Evolutionary conservation across 2,329 filamentous ascomycete genomes (phyloP).

Genomic region (Fusarium sp.): DNA sequence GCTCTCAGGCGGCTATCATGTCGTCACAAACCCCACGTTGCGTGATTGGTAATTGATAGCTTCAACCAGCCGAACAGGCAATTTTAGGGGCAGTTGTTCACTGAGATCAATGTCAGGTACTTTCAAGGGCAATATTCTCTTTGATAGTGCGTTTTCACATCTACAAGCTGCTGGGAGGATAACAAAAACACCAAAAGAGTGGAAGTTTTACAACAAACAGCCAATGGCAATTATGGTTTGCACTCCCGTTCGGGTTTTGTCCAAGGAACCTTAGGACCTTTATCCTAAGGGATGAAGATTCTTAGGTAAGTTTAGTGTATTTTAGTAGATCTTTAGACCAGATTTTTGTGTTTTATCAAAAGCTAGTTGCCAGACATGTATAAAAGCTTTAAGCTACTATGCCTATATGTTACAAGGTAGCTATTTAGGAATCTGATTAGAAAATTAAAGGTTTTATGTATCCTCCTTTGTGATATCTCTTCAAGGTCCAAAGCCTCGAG

Average conservation of each 20-base stretch:
- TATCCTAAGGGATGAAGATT: background rate
- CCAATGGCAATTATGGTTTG: background rate
- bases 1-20: constrained; percentile 7
- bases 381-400: background rate
- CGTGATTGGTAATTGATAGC: constrained; percentile 28
- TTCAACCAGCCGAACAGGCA: constrained; percentile 8
- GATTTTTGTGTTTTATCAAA: background rate
- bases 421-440: background rate
- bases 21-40: constrained; percentile 35
- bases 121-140: background rate
- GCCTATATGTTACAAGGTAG: background rate
- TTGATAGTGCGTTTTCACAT: background rate
- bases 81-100: background rate
- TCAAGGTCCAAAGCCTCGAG: background rate
- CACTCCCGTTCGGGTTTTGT: background rate
- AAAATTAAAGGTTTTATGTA: background rate
- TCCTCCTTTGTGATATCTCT: background rate
- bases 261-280: background rate
- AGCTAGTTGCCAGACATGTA: background rate
- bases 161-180: background rate
- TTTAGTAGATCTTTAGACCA: background rate
- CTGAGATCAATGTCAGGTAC: background rate
- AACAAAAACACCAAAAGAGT: background rate
- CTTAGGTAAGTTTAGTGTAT: background rate
- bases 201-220: background rate